Base-by-base conservation (phyloP, 768 basidiomycete species). In the Boletus tomentosulus region DNA sequence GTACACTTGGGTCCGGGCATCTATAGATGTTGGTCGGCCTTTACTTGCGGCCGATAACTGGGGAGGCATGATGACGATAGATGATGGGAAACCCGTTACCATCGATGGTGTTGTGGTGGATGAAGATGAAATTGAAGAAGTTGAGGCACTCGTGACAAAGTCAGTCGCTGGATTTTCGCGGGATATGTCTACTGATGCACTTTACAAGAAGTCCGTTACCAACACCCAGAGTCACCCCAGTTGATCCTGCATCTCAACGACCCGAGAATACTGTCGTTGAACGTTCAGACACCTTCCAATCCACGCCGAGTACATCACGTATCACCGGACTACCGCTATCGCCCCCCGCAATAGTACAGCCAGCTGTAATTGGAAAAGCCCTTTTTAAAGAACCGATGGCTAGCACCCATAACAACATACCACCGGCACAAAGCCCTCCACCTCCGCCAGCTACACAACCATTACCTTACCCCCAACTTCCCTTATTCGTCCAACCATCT, bases 161-260 rank as follows among this genome's bases (percentile, higher is more conserved):
- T 83, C 72, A 72, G 80, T 75, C 46, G 24, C 33, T 48, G 44
- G 46, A 54, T 51, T 54, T 53, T 48, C 51, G 39, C 48, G 28
- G 25, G 30, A 33, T 52, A 57, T 55, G 24, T 52, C 44, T 51
- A 50, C 49, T 65, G 57, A 69, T 59, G 13, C 39, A 24, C 25
- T 48, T 58, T 46, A 62, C 66, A 78, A 83, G 79, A 80, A 82
- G 80, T 61, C 76, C 79, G 50, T 64, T 86, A 50, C 84, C 84
- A 31, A 86, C 84, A 4, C 85, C 85, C 16, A 74, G 84, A 27
- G 73, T 75, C 15, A 84, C 82, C 13, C 83, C 84, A 15, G 70
- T 75, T 12, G 74, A 74, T 37, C 54, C 60, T 19, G 33, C 57
- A 3, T 50, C 60, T n/a, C 65, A 58, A 19, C 51, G 42, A 43